phyloP scores from a whole-genome alignment of 306 rosid genomes.

The Mucuna pruriens region DNA sequence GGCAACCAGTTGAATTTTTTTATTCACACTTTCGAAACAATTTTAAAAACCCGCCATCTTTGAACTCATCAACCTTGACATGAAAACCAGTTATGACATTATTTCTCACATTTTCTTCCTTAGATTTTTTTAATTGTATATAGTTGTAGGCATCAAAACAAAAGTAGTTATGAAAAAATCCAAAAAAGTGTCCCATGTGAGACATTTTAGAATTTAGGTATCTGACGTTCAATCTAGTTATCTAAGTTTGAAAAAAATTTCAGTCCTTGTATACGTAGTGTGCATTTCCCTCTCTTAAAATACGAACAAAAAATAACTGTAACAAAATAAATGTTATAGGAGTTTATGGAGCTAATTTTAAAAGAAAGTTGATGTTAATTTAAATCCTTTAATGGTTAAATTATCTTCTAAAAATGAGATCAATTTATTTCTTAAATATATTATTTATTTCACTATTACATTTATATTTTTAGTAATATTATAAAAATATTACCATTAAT shows the following conservation, averaged over 20 bases:
- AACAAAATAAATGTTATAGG: too few species aligned
- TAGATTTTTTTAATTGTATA: neutral
- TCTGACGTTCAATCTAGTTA: neutral
- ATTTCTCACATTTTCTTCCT: neutral
- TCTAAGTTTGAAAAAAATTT: neutral
- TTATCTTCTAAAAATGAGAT: too few species aligned
- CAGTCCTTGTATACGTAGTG: too few species aligned
- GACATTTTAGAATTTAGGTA: neutral
- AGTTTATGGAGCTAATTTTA: too few species aligned
- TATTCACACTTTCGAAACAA: neutral
- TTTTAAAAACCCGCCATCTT: neutral
- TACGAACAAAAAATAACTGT: neutral
- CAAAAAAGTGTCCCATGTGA: neutral
- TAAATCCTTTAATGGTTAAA: too few species aligned
- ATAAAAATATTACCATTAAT: too few species aligned
- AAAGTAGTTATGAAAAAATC: neutral
- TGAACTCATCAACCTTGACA: neutral
- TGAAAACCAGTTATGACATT: neutral
- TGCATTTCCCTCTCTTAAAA: neutral
- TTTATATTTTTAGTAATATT: too few species aligned
- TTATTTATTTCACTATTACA: too few species aligned
- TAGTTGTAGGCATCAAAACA: neutral
- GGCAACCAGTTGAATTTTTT: constrained; percentile 18
- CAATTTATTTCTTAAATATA: too few species aligned
- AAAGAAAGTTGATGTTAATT: too few species aligned